Base-by-base conservation (phyloP, 768 basidiomycete genomes). In the Vararia minispora region DNA sequence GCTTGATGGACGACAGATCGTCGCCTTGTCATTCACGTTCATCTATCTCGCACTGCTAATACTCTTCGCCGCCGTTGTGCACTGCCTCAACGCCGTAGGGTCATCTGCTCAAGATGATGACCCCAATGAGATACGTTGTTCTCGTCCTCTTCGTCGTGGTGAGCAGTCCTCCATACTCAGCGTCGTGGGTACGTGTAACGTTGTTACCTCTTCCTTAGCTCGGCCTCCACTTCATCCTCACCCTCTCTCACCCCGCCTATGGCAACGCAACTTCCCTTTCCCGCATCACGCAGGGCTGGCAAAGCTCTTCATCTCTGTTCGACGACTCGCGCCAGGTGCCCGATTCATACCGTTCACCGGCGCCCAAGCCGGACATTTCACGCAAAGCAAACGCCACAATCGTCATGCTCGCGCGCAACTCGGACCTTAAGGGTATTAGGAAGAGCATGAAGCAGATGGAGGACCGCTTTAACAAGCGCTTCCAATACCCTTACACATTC, bases 401-500 rank as follows among this genome's bases (percentile, higher is more conserved):
- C 51, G 74, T 75, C 28, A 57, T 74, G 20, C 57, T 77, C 22
- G 71, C 67, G 4, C 55, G 69, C 12, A 69, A 71, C 45, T 46
- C 55, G 6, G 68, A 69, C 41, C 48, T 71, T 20, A 35, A 49
- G n/a, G 62, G 64, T 3, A 62, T 74, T 25, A 43, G 65, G 16
- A 59, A 57, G 28, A 71, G 68, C 41, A 64, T 75, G 53, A 69
- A 71, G 53, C 68, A 71, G 53, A 63, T 74, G 59, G 76, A 78
- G 56, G 65, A 69, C 45, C 59, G 72, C 14, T 76, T 76, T 59
- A 78, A 78, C 54, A 67, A 70, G 44, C 66, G 70, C 49, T 75
- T 65, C 46, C 62, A 63, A 31, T 90, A 90, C 57, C 83, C 85
- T 7, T 90, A 79, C 62, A 74, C 84, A n/a, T 74, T 90, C 50